phyloP scores from a whole-genome alignment of 2,329 filamentous ascomycete genomes.

The Aciculosporium take region DNA sequence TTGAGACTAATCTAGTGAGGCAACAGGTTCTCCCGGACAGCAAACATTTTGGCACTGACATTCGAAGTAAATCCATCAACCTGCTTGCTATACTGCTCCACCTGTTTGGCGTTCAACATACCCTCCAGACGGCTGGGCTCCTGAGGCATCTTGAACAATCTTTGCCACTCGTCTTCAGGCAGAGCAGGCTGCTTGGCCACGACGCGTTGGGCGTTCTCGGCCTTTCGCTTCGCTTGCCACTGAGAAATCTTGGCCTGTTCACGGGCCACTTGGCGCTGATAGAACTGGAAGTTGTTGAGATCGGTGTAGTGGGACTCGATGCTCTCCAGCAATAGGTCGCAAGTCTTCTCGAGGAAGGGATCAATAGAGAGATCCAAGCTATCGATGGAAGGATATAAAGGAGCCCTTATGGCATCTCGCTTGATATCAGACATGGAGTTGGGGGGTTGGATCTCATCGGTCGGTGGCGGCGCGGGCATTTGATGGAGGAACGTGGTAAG shows the following conservation, averaged over 20 bases:
- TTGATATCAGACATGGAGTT: slow-evolving; percentile 65
- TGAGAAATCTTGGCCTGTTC: slow-evolving; percentile 94
- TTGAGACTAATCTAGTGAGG: slow-evolving; percentile 30
- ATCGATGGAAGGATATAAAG: slow-evolving; percentile 79
- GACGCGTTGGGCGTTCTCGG: slow-evolving; percentile 75
- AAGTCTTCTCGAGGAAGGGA: slow-evolving; percentile 96
- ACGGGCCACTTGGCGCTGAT: slow-evolving; percentile 81
- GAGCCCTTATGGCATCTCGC: slow-evolving; percentile 44
- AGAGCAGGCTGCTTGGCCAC: slow-evolving; percentile 79
- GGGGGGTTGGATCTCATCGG: slow-evolving; percentile 59
- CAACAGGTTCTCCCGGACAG: slow-evolving; percentile 59
- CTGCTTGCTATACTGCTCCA: slow-evolving; percentile 95
- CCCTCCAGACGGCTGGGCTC: slow-evolving; percentile 88
- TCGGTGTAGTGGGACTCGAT: slow-evolving; percentile 98
- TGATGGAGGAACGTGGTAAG: slow-evolving; percentile 93
- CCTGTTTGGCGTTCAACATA: slow-evolving; percentile 88
- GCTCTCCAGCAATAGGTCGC: slow-evolving; percentile 86
- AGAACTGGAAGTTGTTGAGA: slow-evolving; percentile 96
- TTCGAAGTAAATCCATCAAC: slow-evolving; percentile 90
- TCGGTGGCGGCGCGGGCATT: slow-evolving; percentile 50
- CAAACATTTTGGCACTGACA: slow-evolving; percentile 95
- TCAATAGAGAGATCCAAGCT: slow-evolving; percentile 86
- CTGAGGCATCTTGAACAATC: slow-evolving; percentile 91
- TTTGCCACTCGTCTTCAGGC: slow-evolving; percentile 96
- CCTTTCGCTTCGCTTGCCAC: slow-evolving; percentile 94